A percentile compares a stretch with the other conserved stretches of the same genome.
phyloP scores from a whole-genome alignment of 768 basidiomycete species.

The Termitomyces sp. region DNA sequence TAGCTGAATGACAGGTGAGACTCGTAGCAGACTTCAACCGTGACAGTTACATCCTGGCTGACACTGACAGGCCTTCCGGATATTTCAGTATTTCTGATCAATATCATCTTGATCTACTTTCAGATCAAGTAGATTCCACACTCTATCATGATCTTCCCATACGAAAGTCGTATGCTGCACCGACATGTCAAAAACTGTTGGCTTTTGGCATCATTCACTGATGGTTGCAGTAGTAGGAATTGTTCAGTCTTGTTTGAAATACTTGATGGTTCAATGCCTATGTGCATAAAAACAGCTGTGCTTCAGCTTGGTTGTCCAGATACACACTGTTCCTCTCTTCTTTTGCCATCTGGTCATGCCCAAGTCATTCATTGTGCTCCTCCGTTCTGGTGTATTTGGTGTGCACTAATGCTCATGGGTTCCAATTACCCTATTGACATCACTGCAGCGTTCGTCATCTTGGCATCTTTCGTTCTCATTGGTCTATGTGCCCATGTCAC shows the following conservation, averaged over 20 bases:
- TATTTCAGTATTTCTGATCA: no score
- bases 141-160: no score
- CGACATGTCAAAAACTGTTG: neutral
- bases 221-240: neutral
- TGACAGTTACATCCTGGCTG: no score
- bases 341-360: neutral
- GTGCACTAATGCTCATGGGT: neutral
- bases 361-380: neutral
- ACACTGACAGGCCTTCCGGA: no score
- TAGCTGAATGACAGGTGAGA: no score
- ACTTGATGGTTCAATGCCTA: neutral
- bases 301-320: neutral
- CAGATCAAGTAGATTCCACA: no score
- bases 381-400: neutral
- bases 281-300: neutral
- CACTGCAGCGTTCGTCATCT: conserved; percentile 9
- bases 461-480: conserved; percentile 23
- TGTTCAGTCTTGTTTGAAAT: neutral
- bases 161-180: no score
- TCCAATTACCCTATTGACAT: neutral
- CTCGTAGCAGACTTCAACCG: no score
- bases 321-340: neutral
- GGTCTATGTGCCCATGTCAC: conserved; percentile 18
- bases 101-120: no score
- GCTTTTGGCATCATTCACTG: neutral